Base-by-base conservation (phyloP, 768 basidiomycete genomes). In the Asterophora parasitica region DNA sequence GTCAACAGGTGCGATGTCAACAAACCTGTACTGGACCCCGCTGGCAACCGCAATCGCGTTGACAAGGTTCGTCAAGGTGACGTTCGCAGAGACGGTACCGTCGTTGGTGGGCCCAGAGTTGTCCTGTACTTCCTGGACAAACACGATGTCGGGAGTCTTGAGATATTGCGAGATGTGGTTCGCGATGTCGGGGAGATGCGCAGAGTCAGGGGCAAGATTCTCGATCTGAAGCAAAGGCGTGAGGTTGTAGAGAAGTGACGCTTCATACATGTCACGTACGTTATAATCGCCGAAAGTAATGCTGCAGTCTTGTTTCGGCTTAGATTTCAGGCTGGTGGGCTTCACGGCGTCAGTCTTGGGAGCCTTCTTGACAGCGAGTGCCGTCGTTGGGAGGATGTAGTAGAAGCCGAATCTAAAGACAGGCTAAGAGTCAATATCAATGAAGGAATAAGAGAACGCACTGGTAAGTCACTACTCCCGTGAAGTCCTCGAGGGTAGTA, bases 41-140 rank as follows among this genome's bases (percentile, higher is more conserved):
- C 68, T 73, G 33, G 65, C 45, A 7, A 61, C 61, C 27, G 65
- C 64, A 55, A 84, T 81, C 7, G 79, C 75, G 13, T 66, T 66
- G 4, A 73, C 68, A 17, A 84, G 63, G 8, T 66, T 74, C 15
- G 67, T 57, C 28, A 84, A 65, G 5, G 81, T 83, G 46, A 76
- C 55, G 58, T 78, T 76, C 7, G 77, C 79, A 42, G 59, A 65
- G 37, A 81, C 77, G 4, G 70, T 70, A 15, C 81, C 82, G 55
- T 82, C 72, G 56, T 82, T 61, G 0, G 61, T 72, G 1, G 72
- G 55, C 4, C 80, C 80, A 2, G 70, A 72, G 59, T 81, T 75
- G 59, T 81, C 80, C 55, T 82, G 79, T 13, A 84, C 76, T 54
- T 84, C 82, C 62, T 84, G 81, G 6, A 84, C 53, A 59, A 82